A percentile compares a stretch with the other conserved stretches of the same genome.
These are phyloP conservation scores for Friedmanniomyces simplex DNA, from an alignment of 495 filamentous ascomycete genomes.

Conservation along the genomic window DNA sequence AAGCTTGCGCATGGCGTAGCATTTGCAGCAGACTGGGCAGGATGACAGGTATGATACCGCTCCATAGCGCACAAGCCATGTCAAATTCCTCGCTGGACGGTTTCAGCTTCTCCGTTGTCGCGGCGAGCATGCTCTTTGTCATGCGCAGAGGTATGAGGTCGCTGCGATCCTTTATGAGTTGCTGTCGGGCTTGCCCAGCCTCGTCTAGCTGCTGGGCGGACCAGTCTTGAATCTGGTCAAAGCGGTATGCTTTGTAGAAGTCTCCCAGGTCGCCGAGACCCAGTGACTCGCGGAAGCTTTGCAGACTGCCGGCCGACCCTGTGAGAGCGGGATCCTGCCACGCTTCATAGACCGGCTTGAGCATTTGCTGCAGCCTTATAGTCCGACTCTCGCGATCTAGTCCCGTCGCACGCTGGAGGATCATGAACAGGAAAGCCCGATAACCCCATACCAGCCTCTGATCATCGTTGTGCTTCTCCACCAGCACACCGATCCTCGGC, in stretches of 20 bases:
- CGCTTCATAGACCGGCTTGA: constrained; percentile 64
- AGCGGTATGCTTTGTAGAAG: constrained; percentile 61
- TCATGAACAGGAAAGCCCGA: constrained; percentile 79
- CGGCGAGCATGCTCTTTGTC: constrained; percentile 81
- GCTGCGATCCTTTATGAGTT: constrained; percentile 54
- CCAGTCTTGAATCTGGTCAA: constrained; percentile 77
- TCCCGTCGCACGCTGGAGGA: constrained; percentile 74
- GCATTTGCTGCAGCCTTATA: constrained; percentile 56
- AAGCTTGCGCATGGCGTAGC: constrained; percentile 84
- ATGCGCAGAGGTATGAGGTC: constrained; percentile 67
- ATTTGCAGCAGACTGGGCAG: constrained; percentile 80
- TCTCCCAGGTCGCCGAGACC: constrained; percentile 68
- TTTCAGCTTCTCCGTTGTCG: constrained; percentile 79
- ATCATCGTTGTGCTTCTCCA: constrained; percentile 59
- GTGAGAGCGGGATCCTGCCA: constrained; percentile 69
- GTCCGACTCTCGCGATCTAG: constrained; percentile 57
- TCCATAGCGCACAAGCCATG: constrained; percentile 68
- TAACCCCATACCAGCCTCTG: constrained; percentile 53
- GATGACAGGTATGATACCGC: constrained; percentile 68
- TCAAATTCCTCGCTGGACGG: constrained; percentile 55
- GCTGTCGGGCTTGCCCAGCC: constrained; percentile 69
- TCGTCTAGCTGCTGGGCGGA: constrained; percentile 60
- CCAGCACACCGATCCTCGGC: constrained; percentile 70
- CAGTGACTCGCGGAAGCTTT: constrained; percentile 67
- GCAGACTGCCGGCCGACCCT: constrained; percentile 59